Evolutionary conservation across 139 green algal genomes (phyloP).

Genomic region (Chlorella sp.): DNA sequence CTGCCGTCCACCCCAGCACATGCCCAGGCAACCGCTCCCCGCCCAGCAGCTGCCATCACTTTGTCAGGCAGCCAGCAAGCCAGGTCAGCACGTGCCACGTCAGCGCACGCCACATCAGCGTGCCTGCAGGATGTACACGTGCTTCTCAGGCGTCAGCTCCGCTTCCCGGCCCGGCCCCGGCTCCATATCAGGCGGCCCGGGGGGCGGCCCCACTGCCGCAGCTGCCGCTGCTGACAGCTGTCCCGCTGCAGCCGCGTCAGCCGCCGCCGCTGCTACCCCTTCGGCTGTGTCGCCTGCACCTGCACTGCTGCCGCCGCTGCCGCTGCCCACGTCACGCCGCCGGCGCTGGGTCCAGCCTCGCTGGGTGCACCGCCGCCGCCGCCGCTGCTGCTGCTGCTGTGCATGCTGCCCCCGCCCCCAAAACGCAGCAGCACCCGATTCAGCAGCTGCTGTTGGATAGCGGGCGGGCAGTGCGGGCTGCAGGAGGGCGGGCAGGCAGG

Average conservation of each 20-base stretch:
- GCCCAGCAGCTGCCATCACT: not conserved
- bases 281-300: not conserved
- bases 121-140: conserved; percentile 17
- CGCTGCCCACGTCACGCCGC: not conserved
- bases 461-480: conserved; percentile 17
- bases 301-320: not conserved
- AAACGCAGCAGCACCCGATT: not conserved
- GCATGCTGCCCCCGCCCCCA: not conserved
- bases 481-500: not conserved
- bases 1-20: too few relatives aligned
- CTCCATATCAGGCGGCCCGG: not conserved
- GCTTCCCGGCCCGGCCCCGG: too few relatives aligned
- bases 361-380: not conserved
- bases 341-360: not conserved
- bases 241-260: not conserved
- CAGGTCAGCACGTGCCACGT: too few relatives aligned
- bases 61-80: not conserved
- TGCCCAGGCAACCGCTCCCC: not conserved
- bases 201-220: too few relatives aligned
- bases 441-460: conserved; percentile 7
- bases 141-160: not conserved
- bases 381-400: not conserved
- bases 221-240: not conserved
- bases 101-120: not conserved
- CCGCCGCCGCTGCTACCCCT: too few relatives aligned